Evolutionary conservation across 306 rosid species (phyloP), one percentile per base, ranked within the genome.

Genomic region (Begonia peltatifolia): DNA sequence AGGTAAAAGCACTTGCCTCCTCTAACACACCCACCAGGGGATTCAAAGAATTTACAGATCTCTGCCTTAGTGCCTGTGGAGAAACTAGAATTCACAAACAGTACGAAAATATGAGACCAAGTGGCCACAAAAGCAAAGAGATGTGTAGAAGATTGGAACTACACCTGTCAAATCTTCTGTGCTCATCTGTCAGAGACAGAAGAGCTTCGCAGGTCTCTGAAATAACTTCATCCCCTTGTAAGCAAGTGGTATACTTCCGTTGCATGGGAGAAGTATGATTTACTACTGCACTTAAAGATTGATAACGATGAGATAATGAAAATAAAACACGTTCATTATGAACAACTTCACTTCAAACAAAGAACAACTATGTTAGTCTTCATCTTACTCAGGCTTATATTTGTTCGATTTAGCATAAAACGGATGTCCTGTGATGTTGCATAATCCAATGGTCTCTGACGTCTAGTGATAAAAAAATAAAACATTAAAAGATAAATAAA

Each of bases 391-490:
- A 43, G 60, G 46, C 60, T 58, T 43, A 58, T 61, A 47, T 61
- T 69, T 41, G 72, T 54, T 42, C 69, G 68, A 42, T 50, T 74
- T 43, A 62, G 69, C 69, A 57, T 61, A 68, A 53, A 69, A 46
- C 75, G 79, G 75, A 69, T 61, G 50, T 74, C 72, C 55, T 74
- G 75, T 17, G 75, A 61, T 53, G 36, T 57, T 22, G 79, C 74
- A 59, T 68, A 56, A 58, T 74, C 75, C 46, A 74, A 50, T 22
- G 72, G 72, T 65, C 72, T 69, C 51, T 74, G 79, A 46, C 75
- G 61, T 53, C 75, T 74, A 59, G 57, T 22, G 38, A 50, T 47
- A n/a, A 42, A 10, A 30, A 57, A 14, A 63, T 4, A 10, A 1
- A 44, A 44, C 12, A 44, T 11, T 11, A 44, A 44, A 44, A 44